Evolutionary conservation across 2,329 filamentous ascomycete genomes (phyloP), one percentile per base, ranked within the genome.

Genomic region (Plectosphaerella cucumerina): DNA sequence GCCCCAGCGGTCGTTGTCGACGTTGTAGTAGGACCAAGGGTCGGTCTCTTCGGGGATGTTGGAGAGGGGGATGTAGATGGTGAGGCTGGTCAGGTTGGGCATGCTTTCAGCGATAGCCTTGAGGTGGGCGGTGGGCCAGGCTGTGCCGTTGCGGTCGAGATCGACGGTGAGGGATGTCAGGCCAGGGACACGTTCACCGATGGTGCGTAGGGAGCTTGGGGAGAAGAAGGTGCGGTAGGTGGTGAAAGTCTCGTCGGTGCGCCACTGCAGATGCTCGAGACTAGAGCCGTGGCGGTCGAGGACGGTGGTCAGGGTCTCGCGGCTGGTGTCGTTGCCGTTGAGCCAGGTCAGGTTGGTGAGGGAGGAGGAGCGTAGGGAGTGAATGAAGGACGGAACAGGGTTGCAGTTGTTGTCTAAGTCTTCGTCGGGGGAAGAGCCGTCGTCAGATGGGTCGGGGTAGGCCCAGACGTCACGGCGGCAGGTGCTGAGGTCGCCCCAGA

Each of bases 281-380:
- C 50, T 48, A 12, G 42, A 23, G 14, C 50, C 53, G 3, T 55
- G 53, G 6, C 31, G 50, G 8, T 47, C 26, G 1, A 53, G 12
- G 1, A 44, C 41, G 0, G 44, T 44, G 1, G 48, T 22, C 1
- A 51, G 42, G 20, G 42, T 53, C 26, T 43, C 44, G 10, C 9
- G 14, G 18, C 47, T 53, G 9, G 1, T 41, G 14, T 11, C 23
- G 23, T 15, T 11, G 15, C 39, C 39, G 17, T 42, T 42, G 0
- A 20, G 22, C 52, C 52, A 54, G 18, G 52, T 35, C 2, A 54
- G 43, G 11, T 49, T 44, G 3, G 47, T 47, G 15, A 54, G 39
- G 5, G 50, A 49, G 11, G 49, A 41, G 17, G 15, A 4, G 1
- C 50, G 50, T 1, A 54, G 22, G 12, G 43, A 31, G 1, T 43